phyloP scores from a whole-genome alignment of 495 filamentous ascomycete species.

The Penicillium malachiteum region DNA sequence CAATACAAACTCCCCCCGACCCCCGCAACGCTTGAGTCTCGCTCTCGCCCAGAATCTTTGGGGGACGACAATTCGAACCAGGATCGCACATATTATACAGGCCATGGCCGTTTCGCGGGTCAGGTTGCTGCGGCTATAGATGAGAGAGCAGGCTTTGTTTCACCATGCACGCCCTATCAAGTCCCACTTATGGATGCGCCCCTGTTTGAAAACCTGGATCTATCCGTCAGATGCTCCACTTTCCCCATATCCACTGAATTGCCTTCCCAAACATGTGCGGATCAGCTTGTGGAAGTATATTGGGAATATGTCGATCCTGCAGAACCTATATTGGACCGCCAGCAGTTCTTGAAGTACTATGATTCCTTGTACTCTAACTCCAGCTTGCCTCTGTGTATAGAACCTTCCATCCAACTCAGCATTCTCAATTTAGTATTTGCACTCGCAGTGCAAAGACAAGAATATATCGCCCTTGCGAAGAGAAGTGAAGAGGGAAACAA shows the following conservation, averaged over 20 bases:
- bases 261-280: slow-evolving; percentile 17
- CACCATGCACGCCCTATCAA: no score
- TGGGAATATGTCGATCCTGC: slow-evolving; percentile 18
- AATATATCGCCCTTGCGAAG: slow-evolving; percentile 6
- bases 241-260: slow-evolving; percentile 7
- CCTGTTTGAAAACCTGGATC: slow-evolving; percentile 21
- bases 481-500: slow-evolving; percentile 16
- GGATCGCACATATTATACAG: slow-evolving; percentile 11
- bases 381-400: neutral
- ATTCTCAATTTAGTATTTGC: slow-evolving; percentile 27
- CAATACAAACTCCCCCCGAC: no score
- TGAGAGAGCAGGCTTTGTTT: slow-evolving; percentile 16
- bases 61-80: slow-evolving; percentile 4
- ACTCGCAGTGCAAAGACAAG: slow-evolving; percentile 22
- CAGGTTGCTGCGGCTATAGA: slow-evolving; percentile 21
- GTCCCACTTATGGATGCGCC: slow-evolving; percentile 26
- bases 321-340: slow-evolving; percentile 18
- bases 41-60: neutral
- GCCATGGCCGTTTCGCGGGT: slow-evolving; percentile 20
- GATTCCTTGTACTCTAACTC: slow-evolving; percentile 4
- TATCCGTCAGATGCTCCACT: neutral
- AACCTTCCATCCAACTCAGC: slow-evolving; percentile 8
- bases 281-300: slow-evolving; percentile 20
- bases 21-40: no score
- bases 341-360: slow-evolving; percentile 14